phyloP scores from a whole-genome alignment of 2,329 filamentous ascomycete genomes.

The Exophiala calicioides region DNA sequence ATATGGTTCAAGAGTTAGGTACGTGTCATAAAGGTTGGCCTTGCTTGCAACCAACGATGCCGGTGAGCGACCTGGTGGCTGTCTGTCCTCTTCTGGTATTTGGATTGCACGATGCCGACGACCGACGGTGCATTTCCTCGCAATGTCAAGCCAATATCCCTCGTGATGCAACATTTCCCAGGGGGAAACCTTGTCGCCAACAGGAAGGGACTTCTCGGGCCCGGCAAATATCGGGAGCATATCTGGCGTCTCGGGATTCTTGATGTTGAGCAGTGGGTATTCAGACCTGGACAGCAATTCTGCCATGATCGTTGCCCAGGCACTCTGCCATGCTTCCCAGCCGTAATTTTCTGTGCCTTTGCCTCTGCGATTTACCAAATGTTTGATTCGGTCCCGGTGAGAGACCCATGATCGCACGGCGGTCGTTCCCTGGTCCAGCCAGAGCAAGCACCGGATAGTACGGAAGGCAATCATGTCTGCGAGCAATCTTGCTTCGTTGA shows the following conservation, averaged over 20 bases:
- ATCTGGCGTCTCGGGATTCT: constrained; percentile 30
- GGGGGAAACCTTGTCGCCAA: constrained; percentile 54
- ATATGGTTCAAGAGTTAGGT: constrained; percentile 61
- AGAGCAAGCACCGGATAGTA: constrained; percentile 77
- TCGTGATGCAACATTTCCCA: constrained; percentile 63
- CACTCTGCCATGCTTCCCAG: constrained; percentile 90
- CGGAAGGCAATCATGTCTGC: constrained; percentile 80
- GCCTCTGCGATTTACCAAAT: constrained; percentile 78
- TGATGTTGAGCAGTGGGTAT: constrained; percentile 42
- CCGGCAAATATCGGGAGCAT: constrained; percentile 41
- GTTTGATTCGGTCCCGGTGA: constrained; percentile 72
- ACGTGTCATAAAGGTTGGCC: constrained; percentile 59
- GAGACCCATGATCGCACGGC: constrained; percentile 78
- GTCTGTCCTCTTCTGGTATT: constrained; percentile 61
- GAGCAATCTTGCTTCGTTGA: constrained; percentile 87
- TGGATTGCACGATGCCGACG: constrained; percentile 55
- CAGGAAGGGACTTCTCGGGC: constrained; percentile 53
- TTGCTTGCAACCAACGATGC: constrained; percentile 57
- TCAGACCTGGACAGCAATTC: constrained; percentile 58
- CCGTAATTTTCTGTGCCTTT: constrained; percentile 87
- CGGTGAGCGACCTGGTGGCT: constrained; percentile 56
- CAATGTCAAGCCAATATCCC: constrained; percentile 61
- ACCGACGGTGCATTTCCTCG: constrained; percentile 53
- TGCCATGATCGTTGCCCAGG: constrained; percentile 65
- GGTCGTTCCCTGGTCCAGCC: constrained; percentile 74